phyloP scores from a whole-genome alignment of 306 rosid species.

The Vigna mungo region DNA sequence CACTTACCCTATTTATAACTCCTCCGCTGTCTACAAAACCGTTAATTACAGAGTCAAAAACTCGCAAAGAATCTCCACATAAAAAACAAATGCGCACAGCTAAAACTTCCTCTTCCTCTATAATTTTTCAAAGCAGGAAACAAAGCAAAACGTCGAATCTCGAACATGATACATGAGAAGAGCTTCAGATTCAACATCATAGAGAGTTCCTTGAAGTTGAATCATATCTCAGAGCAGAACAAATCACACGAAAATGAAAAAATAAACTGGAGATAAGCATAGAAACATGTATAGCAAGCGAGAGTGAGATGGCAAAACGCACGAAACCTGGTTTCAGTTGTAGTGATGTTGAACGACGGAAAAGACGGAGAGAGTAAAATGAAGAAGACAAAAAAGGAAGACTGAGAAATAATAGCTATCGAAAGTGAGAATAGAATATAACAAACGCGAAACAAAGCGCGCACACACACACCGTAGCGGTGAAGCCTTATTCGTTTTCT shows the following conservation, averaged over 20 bases:
- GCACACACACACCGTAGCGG: slow-evolving; percentile 1
- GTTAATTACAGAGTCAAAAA: slow-evolving; percentile 3
- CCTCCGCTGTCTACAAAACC: slow-evolving; percentile 10
- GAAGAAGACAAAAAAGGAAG: slow-evolving; percentile 32
- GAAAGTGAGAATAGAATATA: not conserved
- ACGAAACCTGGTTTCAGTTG: slow-evolving; percentile 47
- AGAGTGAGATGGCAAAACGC: slow-evolving; percentile 36
- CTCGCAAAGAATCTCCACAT: not conserved
- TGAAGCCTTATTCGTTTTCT: slow-evolving; percentile 34
- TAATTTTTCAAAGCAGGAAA: not conserved
- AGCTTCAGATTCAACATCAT: slow-evolving; percentile 52
- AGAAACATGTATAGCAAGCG: not conserved
- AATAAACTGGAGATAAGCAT: not conserved
- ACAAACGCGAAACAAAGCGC: not conserved
- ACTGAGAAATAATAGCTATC: not conserved
- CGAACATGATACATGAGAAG: not conserved
- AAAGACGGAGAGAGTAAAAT: not conserved
- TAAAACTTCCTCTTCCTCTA: not conserved
- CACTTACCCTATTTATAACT: slow-evolving; percentile 2
- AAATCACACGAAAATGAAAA: slow-evolving; percentile 21
- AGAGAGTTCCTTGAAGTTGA: slow-evolving; percentile 26
- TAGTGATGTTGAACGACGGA: slow-evolving; percentile 21
- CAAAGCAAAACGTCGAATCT: slow-evolving; percentile 29
- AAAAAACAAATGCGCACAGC: slow-evolving; percentile 20
- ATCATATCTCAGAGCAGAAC: slow-evolving; percentile 26